Percentiles rank a stretch among this genome's conserved stretches.
phyloP scores from a whole-genome alignment of 2,329 filamentous ascomycete genomes.

The Aspergillus piperis region DNA sequence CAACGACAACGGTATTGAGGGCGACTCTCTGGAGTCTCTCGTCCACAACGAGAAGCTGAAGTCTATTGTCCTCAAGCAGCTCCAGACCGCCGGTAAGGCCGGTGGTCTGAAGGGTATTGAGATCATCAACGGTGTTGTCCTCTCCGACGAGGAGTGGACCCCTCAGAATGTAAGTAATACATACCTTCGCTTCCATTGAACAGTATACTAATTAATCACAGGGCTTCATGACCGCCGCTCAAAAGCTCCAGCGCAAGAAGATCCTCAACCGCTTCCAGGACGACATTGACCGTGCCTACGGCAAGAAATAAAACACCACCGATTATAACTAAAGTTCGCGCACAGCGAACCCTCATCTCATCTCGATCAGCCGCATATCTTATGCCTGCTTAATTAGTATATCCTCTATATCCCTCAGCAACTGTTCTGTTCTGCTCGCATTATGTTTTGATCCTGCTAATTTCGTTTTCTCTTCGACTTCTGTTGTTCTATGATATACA shows the following conservation, averaged over 20 bases:
- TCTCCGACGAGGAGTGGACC: slow-evolving; percentile 50
- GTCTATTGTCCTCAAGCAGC: slow-evolving; percentile 41
- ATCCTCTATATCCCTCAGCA: not conserved
- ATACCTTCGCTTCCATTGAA: not conserved
- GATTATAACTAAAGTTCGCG: not conserved
- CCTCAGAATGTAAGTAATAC: slow-evolving; percentile 42
- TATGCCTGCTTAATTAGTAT: not conserved
- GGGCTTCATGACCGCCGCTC: slow-evolving; percentile 68
- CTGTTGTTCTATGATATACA: not conserved
- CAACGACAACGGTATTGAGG: slow-evolving; percentile 60
- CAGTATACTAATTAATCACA: slow-evolving; percentile 39
- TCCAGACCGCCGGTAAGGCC: slow-evolving; percentile 40
- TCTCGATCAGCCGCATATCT: not conserved
- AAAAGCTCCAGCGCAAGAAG: slow-evolving; percentile 71
- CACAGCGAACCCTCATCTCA: not conserved
- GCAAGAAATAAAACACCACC: slow-evolving; percentile 39
- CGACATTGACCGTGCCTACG: slow-evolving; percentile 64
- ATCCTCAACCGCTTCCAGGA: slow-evolving; percentile 64
- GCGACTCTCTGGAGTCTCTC: slow-evolving; percentile 66
- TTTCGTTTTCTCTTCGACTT: not conserved
- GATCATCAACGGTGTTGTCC: slow-evolving; percentile 47
- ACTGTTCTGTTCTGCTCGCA: not conserved
- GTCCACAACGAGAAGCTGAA: slow-evolving; percentile 54
- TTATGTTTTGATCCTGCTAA: not conserved
- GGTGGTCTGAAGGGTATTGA: slow-evolving; percentile 44